Conservation (phyloP, 345 rosid species). For the Eucalyptus regnans region DNA sequence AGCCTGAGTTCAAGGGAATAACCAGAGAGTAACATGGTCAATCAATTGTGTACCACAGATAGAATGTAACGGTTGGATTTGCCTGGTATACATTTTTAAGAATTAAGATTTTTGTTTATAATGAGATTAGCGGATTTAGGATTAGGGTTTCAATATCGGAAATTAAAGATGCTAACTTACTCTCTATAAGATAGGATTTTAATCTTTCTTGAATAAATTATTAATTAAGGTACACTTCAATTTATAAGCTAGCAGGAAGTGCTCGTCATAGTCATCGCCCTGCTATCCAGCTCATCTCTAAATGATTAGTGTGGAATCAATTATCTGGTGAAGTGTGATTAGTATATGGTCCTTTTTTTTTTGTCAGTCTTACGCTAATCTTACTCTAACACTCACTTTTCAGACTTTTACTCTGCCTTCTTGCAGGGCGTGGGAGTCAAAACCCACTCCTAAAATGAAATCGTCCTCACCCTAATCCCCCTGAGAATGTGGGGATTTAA, state of each 20-base stretch:
- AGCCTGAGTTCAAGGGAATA: neutral
- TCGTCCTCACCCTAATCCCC: too few relatives aligned
- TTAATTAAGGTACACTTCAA: neutral
- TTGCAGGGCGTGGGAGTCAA: too few relatives aligned
- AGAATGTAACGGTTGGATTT: neutral
- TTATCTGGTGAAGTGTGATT: neutral
- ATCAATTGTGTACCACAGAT: neutral
- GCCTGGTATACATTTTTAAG: neutral
- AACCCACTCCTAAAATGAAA: too few relatives aligned
- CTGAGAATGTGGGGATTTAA: too few relatives aligned
- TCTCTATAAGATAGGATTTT: neutral
- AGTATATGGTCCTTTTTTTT: neutral
- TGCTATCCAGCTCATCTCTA: neutral
- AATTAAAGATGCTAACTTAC: neutral
- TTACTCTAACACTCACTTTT: too few relatives aligned
- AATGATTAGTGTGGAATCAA: neutral
- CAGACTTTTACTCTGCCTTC: too few relatives aligned
- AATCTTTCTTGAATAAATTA: neutral
- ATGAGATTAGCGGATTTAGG: neutral
- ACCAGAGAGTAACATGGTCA: neutral
- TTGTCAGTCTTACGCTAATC: too few relatives aligned
- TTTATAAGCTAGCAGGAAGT: neutral
- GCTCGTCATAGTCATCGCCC: neutral
- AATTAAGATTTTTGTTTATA: neutral
- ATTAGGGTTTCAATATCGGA: neutral